Percentiles rank a stretch among this genome's conserved stretches.
phyloP scores from a whole-genome alignment of 2,329 filamentous ascomycete species.

The Akanthomyces muscarius region DNA sequence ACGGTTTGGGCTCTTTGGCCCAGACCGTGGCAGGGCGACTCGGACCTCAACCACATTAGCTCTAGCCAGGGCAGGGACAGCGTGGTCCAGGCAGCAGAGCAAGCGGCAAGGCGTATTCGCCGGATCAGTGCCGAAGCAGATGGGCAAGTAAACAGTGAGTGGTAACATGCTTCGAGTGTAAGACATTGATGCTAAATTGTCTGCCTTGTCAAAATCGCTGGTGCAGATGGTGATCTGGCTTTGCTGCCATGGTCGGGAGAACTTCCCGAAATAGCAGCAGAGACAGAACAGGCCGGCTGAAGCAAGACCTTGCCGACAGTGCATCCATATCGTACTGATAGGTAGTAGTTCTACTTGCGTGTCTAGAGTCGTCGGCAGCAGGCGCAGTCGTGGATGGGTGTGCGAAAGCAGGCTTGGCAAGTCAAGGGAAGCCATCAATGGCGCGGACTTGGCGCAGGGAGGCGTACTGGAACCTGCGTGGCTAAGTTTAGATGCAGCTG shows the following conservation, averaged over 20 bases:
- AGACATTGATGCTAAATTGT: background rate
- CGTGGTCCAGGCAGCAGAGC: background rate
- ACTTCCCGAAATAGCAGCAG: background rate
- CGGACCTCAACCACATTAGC: background rate
- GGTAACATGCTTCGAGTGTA: background rate
- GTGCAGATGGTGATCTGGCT: background rate
- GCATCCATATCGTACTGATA: background rate
- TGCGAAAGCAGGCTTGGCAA: background rate
- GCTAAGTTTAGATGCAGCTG: slow-evolving; percentile 1
- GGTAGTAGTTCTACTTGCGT: background rate
- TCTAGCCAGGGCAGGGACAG: background rate
- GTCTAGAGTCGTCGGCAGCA: background rate
- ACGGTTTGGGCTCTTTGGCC: background rate
- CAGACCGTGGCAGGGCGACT: background rate
- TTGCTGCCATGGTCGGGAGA: background rate
- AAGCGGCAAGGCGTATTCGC: background rate
- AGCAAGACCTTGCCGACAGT: background rate
- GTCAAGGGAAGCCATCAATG: background rate
- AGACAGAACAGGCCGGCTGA: background rate
- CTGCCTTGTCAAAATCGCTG: background rate
- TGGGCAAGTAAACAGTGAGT: no score
- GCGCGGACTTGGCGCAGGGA: slow-evolving; percentile 2
- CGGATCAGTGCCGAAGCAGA: background rate
- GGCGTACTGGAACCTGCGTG: background rate
- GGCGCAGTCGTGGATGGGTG: background rate